Base-by-base conservation (phyloP, 495 filamentous ascomycete species). In the Saxophila tyrrhenica region DNA sequence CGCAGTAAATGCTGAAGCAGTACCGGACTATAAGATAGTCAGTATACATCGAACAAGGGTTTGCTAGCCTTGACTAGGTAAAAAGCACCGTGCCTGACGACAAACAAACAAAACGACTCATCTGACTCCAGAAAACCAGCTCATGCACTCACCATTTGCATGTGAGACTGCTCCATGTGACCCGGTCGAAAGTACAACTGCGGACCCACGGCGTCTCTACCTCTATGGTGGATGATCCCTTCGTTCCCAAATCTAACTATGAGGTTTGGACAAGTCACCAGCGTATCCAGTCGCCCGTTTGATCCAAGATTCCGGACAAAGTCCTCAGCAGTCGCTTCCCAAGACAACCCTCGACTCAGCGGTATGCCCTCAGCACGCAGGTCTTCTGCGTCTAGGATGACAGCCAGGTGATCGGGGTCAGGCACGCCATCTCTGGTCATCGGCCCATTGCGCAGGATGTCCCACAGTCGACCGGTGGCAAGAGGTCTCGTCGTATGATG, bases 301-400 rank as follows among this genome's bases (percentile, higher is more conserved):
- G 60, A 56, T 25, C 60, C 60, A 5, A 63, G 41, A 43, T 60
- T 56, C 2, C 56, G 56, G 3, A 63, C 57, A 43, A 63, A 63
- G 49, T 63, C 60, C 39, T 63, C 60, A 7, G 57, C 60, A 10
- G 60, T 56, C 2, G 52, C 45, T 25, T 63, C 60, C 60, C 60
- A 63, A 44, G 60, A 63, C 19, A 63, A 38, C 17, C 48, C 39
- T 7, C 51, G 39, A 38, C 60, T 63, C 24, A 63, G 20, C 2
- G 52, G 20, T 16, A 63, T 63, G 19, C 57, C 57, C 43, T 63
- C 57, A 20, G 57, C 57, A 2, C 60, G 56, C 13, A 63, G 46
- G 41, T 63, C 60, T 42, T 60, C 56, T 5, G 60, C 60, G 38
- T 63, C 57, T 1, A 63, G 25, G 47, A 63, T 51, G 8, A 63